These are phyloP conservation scores for Xylaria sp. DNA, from an alignment of 2,329 filamentous ascomycete genomes.

Conservation along the genomic window DNA sequence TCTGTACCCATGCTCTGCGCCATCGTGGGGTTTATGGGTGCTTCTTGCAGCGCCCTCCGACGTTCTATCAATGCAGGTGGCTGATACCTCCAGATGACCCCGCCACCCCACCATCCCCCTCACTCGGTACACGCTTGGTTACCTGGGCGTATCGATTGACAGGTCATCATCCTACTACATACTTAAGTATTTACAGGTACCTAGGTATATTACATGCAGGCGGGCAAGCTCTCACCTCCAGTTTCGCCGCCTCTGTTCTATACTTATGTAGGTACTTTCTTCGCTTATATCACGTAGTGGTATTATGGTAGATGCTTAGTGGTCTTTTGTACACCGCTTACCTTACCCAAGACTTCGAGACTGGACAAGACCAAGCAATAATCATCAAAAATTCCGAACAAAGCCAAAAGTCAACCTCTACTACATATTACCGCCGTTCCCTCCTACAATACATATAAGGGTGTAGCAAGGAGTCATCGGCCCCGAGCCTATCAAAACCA, in stretches of 20 bases:
- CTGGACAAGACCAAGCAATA: too few relatives aligned
- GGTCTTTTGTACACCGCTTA: too few relatives aligned
- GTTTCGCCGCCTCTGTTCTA: not conserved
- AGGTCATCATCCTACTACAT: not conserved
- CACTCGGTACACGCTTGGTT: constrained; percentile 28
- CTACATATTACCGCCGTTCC: not conserved
- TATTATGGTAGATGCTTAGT: too few relatives aligned
- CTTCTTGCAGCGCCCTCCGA: not conserved
- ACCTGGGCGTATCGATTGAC: constrained; percentile 6
- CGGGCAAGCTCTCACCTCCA: not conserved
- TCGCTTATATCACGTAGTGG: too few relatives aligned
- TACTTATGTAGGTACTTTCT: too few relatives aligned
- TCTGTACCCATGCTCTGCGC: constrained; percentile 3
- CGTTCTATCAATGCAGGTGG: constrained; percentile 15
- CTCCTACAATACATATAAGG: not conserved
- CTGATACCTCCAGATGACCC: constrained; percentile 17
- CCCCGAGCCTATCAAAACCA: not conserved
- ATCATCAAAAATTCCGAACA: too few relatives aligned
- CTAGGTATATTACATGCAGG: too few relatives aligned
- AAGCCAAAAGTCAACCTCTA: too few relatives aligned
- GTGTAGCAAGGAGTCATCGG: constrained; percentile 6
- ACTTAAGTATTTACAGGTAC: too few relatives aligned
- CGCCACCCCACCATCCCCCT: constrained; percentile 31
- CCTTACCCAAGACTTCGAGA: too few relatives aligned
- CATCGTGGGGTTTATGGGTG: constrained; percentile 15